Conservation (phyloP, 306 rosid genomes). For the Glycyrrhiza uralensis region DNA sequence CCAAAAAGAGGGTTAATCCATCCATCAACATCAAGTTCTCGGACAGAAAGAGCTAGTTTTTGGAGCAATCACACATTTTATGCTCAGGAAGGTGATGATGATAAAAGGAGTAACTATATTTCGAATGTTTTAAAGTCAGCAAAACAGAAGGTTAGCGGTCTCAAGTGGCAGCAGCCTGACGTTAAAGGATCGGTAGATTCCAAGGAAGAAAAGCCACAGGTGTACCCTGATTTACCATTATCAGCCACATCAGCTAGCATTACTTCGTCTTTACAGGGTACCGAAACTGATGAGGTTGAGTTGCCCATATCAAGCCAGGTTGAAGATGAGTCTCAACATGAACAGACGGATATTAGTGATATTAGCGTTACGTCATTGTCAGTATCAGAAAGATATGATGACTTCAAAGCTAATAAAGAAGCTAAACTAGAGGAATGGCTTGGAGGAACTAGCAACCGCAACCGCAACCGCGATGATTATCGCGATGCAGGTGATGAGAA, state of each 20-base stretch:
- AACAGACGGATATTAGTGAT: slow-evolving; percentile 29
- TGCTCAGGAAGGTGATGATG: slow-evolving; percentile 31
- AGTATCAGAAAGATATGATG: slow-evolving; percentile 49
- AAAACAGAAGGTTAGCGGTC: slow-evolving; percentile 55
- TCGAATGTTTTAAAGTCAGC: slow-evolving; percentile 69
- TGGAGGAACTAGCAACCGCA: slow-evolving; percentile 43
- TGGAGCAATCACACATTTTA: slow-evolving; percentile 34
- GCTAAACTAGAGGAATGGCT: slow-evolving; percentile 80
- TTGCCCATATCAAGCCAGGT: slow-evolving; percentile 54
- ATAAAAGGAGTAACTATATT: slow-evolving; percentile 47
- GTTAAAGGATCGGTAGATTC: slow-evolving; percentile 26
- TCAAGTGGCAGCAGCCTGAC: slow-evolving; percentile 66
- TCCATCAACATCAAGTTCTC: slow-evolving; percentile 36
- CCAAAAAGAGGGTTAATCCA: slow-evolving; percentile 66
- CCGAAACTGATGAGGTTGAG: slow-evolving; percentile 60
- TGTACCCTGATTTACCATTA: slow-evolving; percentile 23
- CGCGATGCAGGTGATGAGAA: slow-evolving; percentile 24
- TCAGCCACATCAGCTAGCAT: slow-evolving; percentile 43
- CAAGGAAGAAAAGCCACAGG: slow-evolving; percentile 31
- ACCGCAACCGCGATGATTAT: slow-evolving; percentile 29
- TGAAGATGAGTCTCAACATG: slow-evolving; percentile 46
- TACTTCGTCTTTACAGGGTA: slow-evolving; percentile 43
- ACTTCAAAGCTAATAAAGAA: slow-evolving; percentile 78
- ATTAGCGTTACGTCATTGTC: slow-evolving; percentile 28
- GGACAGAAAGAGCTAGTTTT: slow-evolving; percentile 43